These are phyloP conservation scores for Trichoderma afroharzianum DNA, from an alignment of 2,329 filamentous ascomycete species.

Conservation along the genomic window DNA sequence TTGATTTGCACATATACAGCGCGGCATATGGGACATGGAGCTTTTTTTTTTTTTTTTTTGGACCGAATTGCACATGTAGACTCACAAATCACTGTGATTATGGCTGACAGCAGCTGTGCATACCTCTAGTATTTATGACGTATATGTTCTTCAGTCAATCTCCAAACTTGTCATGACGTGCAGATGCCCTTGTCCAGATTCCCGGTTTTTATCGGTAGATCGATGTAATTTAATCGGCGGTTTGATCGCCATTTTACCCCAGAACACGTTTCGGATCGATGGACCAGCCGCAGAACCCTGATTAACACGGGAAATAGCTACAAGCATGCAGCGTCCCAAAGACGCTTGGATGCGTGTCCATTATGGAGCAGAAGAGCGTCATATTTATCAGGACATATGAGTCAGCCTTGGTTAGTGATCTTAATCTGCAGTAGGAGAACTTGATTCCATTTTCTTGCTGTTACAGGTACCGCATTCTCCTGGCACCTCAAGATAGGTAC, in stretches of 20 bases:
- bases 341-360: not conserved
- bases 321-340: not conserved
- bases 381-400: not conserved
- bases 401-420: not conserved
- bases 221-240: not conserved
- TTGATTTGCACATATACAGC: constrained; percentile 14
- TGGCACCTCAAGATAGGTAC: not conserved
- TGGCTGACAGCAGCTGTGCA: not conserved
- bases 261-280: not conserved
- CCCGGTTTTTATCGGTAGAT: not conserved
- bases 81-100: not conserved
- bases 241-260: not conserved
- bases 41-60: no score
- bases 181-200: not conserved
- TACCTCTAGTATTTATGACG: not conserved
- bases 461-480: not conserved
- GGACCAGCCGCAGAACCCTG: no score
- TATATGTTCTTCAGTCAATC: not conserved
- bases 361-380: not conserved
- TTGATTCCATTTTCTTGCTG: not conserved
- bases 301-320: not conserved
- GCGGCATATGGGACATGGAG: not conserved
- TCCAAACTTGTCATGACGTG: not conserved
- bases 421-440: not conserved
- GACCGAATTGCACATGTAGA: not conserved